Evolutionary conservation across 2,329 filamentous ascomycete genomes (phyloP).

Genomic region (Diaporthe sp.): DNA sequence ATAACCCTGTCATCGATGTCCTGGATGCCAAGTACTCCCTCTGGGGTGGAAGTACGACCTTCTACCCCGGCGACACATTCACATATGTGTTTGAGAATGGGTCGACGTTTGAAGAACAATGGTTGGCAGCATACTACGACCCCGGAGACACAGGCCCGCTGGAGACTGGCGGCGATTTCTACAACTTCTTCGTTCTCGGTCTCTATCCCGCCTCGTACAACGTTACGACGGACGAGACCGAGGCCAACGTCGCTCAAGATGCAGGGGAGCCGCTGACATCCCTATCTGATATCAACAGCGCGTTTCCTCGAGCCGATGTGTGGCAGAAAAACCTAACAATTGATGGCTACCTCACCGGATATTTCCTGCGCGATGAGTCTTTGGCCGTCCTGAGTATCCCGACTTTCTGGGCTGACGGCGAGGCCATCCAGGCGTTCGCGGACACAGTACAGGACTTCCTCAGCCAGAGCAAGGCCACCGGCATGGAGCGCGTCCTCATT

Average conservation of each 20-base stretch:
- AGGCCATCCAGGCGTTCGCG: slow-evolving; percentile 28
- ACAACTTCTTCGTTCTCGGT: slow-evolving; percentile 56
- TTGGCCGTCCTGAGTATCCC: slow-evolving; percentile 54
- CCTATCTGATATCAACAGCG: background rate
- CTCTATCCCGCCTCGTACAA: slow-evolving; percentile 40
- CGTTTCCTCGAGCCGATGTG: background rate
- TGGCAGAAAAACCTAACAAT: background rate
- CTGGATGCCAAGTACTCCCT: background rate
- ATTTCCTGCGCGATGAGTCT: slow-evolving; percentile 27
- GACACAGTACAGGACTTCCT: background rate
- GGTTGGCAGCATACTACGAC: slow-evolving; percentile 39
- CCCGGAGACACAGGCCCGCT: slow-evolving; percentile 45
- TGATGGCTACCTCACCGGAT: slow-evolving; percentile 12
- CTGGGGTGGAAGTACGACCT: slow-evolving; percentile 32
- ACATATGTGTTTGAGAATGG: slow-evolving; percentile 47
- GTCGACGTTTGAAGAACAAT: slow-evolving; percentile 35
- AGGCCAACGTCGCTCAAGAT: slow-evolving; percentile 37
- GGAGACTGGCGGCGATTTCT: slow-evolving; percentile 56
- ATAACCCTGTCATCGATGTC: slow-evolving; percentile 44
- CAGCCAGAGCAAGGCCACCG: background rate
- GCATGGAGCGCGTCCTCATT: background rate
- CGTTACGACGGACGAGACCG: background rate
- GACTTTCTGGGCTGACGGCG: slow-evolving; percentile 48
- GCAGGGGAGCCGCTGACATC: slow-evolving; percentile 36
- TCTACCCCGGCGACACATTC: slow-evolving; percentile 50